Evolutionary conservation across 2,329 filamentous ascomycete genomes (phyloP).

Genomic region (Sporothrix globosa): DNA sequence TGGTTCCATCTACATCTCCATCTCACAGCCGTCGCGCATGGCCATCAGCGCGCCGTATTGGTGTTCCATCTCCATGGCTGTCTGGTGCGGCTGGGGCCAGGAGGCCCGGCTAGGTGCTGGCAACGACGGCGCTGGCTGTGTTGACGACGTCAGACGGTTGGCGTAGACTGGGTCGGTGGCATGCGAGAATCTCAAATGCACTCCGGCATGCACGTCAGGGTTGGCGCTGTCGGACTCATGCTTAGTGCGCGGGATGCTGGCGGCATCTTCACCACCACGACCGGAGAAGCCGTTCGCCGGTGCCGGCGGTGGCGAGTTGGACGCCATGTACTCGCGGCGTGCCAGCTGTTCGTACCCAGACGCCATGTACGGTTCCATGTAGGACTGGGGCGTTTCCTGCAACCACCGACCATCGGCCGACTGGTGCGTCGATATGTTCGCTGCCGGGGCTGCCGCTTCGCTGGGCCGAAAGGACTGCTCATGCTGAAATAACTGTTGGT

Average conservation of each 20-base stretch:
- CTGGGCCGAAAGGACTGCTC: constrained; percentile 4
- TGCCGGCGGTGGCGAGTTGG: constrained; percentile 36
- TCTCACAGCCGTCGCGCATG: constrained; percentile 34
- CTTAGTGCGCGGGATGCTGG: constrained; percentile 24
- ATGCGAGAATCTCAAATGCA: constrained; percentile 51
- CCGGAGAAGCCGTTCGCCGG: constrained; percentile 42
- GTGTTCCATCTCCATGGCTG: constrained; percentile 70
- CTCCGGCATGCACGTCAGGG: not conserved
- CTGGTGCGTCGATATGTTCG: constrained; percentile 49
- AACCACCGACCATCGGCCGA: constrained; percentile 59
- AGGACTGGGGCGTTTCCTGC: constrained; percentile 43
- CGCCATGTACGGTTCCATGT: constrained; percentile 80
- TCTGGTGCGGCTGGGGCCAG: constrained; percentile 53
- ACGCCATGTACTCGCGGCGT: constrained; percentile 61
- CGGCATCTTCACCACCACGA: constrained; percentile 10
- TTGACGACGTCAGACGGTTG: constrained; percentile 38
- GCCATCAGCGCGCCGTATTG: constrained; percentile 64
- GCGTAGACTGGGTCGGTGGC: constrained; percentile 73
- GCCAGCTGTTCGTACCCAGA: constrained; percentile 76
- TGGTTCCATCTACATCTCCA: constrained; percentile 32
- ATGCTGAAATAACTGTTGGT: constrained; percentile 29
- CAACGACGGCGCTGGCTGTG: constrained; percentile 30
- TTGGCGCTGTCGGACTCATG: constrained; percentile 10
- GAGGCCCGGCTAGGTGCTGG: constrained; percentile 39
- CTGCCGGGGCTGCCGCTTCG: not conserved